Conservation (phyloP, 164 flowering plant species). For the Berberis vulgaris region DNA sequence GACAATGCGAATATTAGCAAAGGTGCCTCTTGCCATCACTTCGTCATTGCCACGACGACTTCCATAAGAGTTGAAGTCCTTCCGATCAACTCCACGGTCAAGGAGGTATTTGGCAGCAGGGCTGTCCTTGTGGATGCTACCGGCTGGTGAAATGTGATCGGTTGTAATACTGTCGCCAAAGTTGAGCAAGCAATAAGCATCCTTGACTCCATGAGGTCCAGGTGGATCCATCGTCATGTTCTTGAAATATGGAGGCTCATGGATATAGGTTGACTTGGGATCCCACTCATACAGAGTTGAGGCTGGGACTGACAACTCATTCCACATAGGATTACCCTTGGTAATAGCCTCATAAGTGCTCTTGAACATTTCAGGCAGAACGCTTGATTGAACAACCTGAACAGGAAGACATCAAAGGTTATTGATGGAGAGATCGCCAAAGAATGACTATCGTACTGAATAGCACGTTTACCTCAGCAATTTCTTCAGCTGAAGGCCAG, state of each 20-base stretch:
- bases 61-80: conserved; percentile 68
- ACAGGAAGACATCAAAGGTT: neutral
- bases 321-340: conserved; percentile 73
- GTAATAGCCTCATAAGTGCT: conserved; percentile 71
- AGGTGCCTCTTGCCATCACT: conserved; percentile 67
- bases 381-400: conserved; percentile 66
- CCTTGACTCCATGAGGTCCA: conserved; percentile 57
- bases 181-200: conserved; percentile 65
- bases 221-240: conserved; percentile 60
- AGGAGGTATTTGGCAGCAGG: conserved; percentile 63
- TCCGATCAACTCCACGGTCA: conserved; percentile 62
- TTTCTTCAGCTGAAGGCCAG: conserved; percentile 86
- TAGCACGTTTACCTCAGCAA: conserved; percentile 50
- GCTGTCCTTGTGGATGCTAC: conserved; percentile 76
- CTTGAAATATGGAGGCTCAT: conserved; percentile 67
- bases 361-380: conserved; percentile 66
- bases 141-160: conserved; percentile 80
- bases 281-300: conserved; percentile 59
- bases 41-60: conserved; percentile 80
- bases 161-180: conserved; percentile 80
- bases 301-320: conserved; percentile 50
- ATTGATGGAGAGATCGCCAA: neutral
- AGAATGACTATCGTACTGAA: neutral
- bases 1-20: conserved; percentile 63
- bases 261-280: conserved; percentile 60